Percentiles rank a stretch among this genome's conserved stretches.
phyloP scores from a whole-genome alignment of 352 stramenopile species.

The Phytophthora foliorum region DNA sequence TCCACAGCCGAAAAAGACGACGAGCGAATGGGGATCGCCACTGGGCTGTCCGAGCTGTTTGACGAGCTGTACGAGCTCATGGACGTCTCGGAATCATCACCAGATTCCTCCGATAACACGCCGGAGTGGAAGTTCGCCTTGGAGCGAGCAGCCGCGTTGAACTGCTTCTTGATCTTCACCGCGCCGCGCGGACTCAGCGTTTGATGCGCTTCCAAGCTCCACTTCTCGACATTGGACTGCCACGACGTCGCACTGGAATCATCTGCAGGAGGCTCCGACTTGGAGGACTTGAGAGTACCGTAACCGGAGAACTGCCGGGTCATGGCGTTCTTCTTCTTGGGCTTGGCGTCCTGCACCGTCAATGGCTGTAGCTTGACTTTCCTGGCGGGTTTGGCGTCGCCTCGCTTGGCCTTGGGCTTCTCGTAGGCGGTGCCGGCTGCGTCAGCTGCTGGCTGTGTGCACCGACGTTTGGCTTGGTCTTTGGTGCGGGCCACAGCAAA shows the following conservation, averaged over 20 bases:
- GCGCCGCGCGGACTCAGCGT: constrained; percentile 45
- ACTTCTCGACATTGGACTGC: constrained; percentile 57
- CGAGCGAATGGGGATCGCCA: constrained; percentile 28
- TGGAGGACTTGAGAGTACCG: constrained; percentile 32
- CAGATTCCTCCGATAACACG: constrained; percentile 40
- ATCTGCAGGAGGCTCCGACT: constrained; percentile 18
- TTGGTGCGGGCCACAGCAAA: constrained; percentile 22
- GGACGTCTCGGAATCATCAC: constrained; percentile 56
- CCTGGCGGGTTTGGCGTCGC: constrained; percentile 18
- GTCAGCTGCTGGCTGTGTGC: constrained; percentile 15
- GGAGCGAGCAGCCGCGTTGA: constrained; percentile 8
- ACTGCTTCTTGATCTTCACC: constrained; percentile 42
- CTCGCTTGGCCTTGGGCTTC: constrained; percentile 27
- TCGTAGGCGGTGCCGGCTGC: background rate
- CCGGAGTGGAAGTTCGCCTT: constrained; percentile 14
- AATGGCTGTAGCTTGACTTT: constrained; percentile 31
- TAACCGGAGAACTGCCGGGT: constrained; percentile 34
- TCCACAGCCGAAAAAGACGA: constrained; percentile 30
- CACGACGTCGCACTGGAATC: constrained; percentile 38
- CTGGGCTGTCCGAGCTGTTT: constrained; percentile 27
- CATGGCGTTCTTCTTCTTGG: constrained; percentile 36
- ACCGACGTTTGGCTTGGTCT: constrained; percentile 30
- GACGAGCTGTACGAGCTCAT: constrained; percentile 50
- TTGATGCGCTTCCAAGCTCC: constrained; percentile 40
- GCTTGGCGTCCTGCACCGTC: constrained; percentile 20